Percentiles rank a stretch among this genome's conserved stretches.
Conservation (phyloP, 805 yeast species). For the Suhomyces faveliae region DNA sequence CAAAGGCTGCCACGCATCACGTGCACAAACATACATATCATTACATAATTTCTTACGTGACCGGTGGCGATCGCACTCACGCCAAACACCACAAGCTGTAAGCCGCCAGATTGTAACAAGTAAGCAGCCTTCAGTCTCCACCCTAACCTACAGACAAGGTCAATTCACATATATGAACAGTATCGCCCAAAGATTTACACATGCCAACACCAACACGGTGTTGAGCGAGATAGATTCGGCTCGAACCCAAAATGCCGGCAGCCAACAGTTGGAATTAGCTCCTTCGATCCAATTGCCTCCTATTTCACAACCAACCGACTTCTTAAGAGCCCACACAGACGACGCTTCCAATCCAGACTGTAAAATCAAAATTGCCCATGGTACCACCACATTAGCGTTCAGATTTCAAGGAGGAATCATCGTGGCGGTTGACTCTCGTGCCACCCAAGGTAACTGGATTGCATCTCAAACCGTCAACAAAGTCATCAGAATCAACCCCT, state of each 20-base stretch:
- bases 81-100: background rate
- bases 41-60: background rate
- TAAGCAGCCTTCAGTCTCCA: background rate
- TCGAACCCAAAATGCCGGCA: conserved; percentile 17
- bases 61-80: conserved; percentile 1
- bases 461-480: conserved; percentile 98
- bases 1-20: background rate
- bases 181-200: conserved; percentile 37
- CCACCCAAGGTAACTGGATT: conserved; percentile 97
- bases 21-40: background rate
- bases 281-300: conserved; percentile 78
- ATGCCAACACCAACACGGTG: conserved; percentile 26
- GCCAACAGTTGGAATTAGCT: conserved; percentile 37
- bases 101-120: no score
- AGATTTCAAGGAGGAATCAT: conserved; percentile 93
- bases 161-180: conserved; percentile 30
- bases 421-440: conserved; percentile 97
- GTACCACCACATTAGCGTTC: conserved; percentile 97
- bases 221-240: conserved; percentile 30
- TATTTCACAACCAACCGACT: conserved; percentile 84
- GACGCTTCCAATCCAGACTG: conserved; percentile 91
- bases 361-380: conserved; percentile 94
- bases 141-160: background rate
- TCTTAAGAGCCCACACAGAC: conserved; percentile 96
- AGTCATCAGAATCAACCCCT: conserved; percentile 95